Conservation (phyloP, 179 eudicot genomes). For the Spergularia azorica region DNA sequence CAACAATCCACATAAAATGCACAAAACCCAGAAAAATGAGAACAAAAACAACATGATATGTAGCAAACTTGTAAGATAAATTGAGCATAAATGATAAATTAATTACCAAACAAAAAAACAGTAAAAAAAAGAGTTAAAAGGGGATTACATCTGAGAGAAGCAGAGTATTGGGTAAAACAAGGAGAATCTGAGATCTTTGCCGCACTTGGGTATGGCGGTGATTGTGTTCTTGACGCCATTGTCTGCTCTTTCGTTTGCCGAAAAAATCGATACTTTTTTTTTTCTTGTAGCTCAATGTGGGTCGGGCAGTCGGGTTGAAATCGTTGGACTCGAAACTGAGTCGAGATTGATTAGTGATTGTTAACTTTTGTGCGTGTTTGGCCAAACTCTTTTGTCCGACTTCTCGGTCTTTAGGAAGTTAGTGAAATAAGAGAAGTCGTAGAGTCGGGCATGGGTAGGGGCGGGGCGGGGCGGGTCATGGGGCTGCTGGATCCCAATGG, state of each 20-base stretch:
- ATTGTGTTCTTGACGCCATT: slow-evolving; percentile 59
- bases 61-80: too few species aligned
- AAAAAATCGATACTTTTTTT: neutral
- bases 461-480: too few species aligned
- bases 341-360: too few species aligned
- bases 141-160: slow-evolving; percentile 80
- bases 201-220: slow-evolving; percentile 77
- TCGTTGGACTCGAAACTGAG: too few species aligned
- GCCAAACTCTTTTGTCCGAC: too few species aligned
- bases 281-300: too few species aligned
- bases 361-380: too few species aligned
- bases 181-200: slow-evolving; percentile 80
- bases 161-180: slow-evolving; percentile 77
- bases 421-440: too few species aligned
- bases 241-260: neutral
- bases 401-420: too few species aligned
- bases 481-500: too few species aligned
- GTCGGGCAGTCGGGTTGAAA: too few species aligned
- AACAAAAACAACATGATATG: neutral
- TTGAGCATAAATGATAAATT: neutral
- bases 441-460: too few species aligned
- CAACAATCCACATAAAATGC: neutral
- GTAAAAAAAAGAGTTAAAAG: slow-evolving; percentile 1
- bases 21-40: neutral
- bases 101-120: neutral